Evolutionary conservation across 768 basidiomycete genomes (phyloP), one percentile per base, ranked within the genome.

Genomic region (Omphalotus guepiniiformis): DNA sequence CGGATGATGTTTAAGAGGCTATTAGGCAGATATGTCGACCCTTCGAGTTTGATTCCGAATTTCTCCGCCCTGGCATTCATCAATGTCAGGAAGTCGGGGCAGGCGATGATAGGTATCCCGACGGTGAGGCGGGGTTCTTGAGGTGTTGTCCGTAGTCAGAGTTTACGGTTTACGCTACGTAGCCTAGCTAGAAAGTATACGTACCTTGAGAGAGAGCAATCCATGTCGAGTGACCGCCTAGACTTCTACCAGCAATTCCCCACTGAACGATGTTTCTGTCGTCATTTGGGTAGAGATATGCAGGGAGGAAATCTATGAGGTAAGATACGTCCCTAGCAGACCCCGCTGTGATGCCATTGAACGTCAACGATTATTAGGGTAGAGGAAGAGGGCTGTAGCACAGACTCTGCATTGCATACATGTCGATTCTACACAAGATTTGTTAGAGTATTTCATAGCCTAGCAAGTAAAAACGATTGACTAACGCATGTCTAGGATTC

Each of bases 161-260:
- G 0, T 21, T 19, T 16, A n/a, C n/a, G n/a, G n/a, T n/a, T n/a
- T n/a, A n/a, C n/a, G 3, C 18, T 13, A 23, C 8, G 19, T 11
- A 6, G n/a, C 18, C 13, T 4, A 41, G 13, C 16, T 4, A 41
- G 39, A 41, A 26, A 7, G 39, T 9, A 8, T 5, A 40, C 60
- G 13, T 59, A 69, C 76, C 75, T 53, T 69, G 67, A 18, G 75
- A 58, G 28, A 90, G 73, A 2, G 74, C 68, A 25, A 86, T 73
- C 91, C 92, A 94, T 0, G 87, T 73, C 0, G 88, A 75, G 60
- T 96, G 91, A 0, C 91, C 92, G 1, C 92, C 93, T 1, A 96
- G 77, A 51, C 85, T 88, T 54, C 85, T 73, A 0, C 93, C 93
- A 0, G 79, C 75, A 3, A 86, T 71, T 9, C 80, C 80, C 83